phyloP scores from a whole-genome alignment of 306 rosid genomes.

The Ammopiptanthus mongolicus region DNA sequence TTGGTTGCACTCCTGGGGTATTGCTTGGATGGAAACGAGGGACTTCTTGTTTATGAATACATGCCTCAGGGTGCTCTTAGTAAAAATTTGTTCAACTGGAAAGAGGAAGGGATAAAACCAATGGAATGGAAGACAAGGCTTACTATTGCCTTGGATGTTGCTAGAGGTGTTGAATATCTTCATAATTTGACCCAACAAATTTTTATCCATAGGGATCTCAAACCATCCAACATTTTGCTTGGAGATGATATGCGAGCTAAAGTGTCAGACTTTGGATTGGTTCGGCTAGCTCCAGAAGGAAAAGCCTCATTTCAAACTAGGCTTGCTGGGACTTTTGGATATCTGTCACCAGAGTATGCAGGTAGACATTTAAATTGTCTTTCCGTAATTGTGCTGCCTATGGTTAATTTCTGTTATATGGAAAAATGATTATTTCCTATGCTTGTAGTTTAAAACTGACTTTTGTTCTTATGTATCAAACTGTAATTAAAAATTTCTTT shows the following conservation, averaged over 20 bases:
- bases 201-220: slow-evolving; percentile 90
- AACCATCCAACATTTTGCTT: slow-evolving; percentile 90
- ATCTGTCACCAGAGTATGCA: slow-evolving; percentile 94
- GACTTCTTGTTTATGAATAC: slow-evolving; percentile 83
- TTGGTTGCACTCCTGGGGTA: slow-evolving; percentile 90
- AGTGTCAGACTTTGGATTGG: slow-evolving; percentile 91
- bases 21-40: slow-evolving; percentile 82
- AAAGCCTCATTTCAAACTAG: slow-evolving; percentile 72
- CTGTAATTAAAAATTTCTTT: not conserved
- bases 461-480: not conserved
- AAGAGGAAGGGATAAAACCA: slow-evolving; percentile 51
- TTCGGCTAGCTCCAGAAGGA: slow-evolving; percentile 93
- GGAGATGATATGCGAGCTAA: slow-evolving; percentile 89
- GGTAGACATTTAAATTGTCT: slow-evolving; percentile 28
- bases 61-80: slow-evolving; percentile 89
- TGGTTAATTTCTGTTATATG: not conserved
- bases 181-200: slow-evolving; percentile 74
- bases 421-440: not conserved
- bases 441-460: not conserved
- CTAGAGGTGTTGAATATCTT: slow-evolving; percentile 87
- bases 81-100: slow-evolving; percentile 53
- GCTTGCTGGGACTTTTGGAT: slow-evolving; percentile 94
- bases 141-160: slow-evolving; percentile 82
- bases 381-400: not conserved
- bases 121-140: slow-evolving; percentile 80